Evolutionary conservation across 441 rosid species (phyloP).

Genomic region (Francoa sonchifolia): DNA sequence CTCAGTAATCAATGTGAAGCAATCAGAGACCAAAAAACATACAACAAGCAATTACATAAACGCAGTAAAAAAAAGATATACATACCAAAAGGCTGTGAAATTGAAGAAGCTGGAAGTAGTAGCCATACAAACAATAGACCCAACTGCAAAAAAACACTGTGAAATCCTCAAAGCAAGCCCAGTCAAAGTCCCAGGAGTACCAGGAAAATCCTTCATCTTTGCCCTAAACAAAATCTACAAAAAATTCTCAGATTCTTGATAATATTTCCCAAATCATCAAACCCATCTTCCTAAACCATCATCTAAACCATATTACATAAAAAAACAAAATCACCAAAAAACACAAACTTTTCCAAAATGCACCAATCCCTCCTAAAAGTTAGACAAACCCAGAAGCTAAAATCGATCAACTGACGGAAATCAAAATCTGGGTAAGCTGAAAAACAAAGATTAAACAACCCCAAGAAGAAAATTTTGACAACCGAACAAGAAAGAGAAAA

Average conservation of each 20-base stretch:
- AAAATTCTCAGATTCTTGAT: too few relatives aligned
- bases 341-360: too few relatives aligned
- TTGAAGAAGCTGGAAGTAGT: conserved; percentile 46
- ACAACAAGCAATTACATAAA: not conserved
- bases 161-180: conserved; percentile 49
- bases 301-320: too few relatives aligned
- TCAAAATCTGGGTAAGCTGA: too few relatives aligned
- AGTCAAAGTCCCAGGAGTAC: conserved; percentile 77
- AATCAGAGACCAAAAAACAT: not conserved
- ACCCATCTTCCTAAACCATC: too few relatives aligned
- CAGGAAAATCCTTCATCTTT: conserved; percentile 71
- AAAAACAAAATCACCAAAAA: too few relatives aligned
- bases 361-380: too few relatives aligned
- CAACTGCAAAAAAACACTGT: conserved; percentile 67
- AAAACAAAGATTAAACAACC: too few relatives aligned
- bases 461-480: too few relatives aligned
- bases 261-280: not conserved
- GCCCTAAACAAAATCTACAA: not conserved
- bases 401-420: too few relatives aligned
- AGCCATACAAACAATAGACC: conserved; percentile 55
- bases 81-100: conserved; percentile 76
- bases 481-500: too few relatives aligned
- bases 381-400: too few relatives aligned
- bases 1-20: not conserved
- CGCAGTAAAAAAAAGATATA: not conserved